A percentile compares a stretch with the other conserved stretches of the same genome.
phyloP scores from a whole-genome alignment of 1,284 basidiomycete genomes.

The Puccinia triticina region DNA sequence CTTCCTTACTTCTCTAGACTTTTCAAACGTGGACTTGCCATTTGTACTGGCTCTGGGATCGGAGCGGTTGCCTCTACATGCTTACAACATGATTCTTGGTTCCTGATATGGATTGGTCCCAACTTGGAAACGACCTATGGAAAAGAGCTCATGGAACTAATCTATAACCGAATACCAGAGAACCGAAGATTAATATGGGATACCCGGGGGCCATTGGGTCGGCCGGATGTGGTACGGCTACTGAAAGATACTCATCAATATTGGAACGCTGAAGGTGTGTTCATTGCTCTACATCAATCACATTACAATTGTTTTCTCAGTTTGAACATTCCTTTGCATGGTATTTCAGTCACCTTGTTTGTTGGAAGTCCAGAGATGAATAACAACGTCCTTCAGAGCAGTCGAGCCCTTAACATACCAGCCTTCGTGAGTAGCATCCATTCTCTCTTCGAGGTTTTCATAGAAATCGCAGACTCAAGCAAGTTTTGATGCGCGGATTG shows the following conservation, averaged over 20 bases:
- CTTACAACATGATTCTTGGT: constrained; percentile 72
- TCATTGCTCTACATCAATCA: not conserved
- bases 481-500: too few relatives aligned
- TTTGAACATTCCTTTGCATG: too few relatives aligned
- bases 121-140: constrained; percentile 70
- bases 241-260: constrained; percentile 69
- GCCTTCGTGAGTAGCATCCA: constrained; percentile 34
- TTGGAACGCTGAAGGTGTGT: constrained; percentile 71
- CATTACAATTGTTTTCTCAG: too few relatives aligned
- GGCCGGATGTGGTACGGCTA: constrained; percentile 75
- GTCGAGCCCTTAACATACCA: constrained; percentile 27
- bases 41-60: constrained; percentile 76
- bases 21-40: constrained; percentile 73
- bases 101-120: constrained; percentile 69
- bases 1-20: constrained; percentile 75
- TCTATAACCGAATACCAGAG: constrained; percentile 69
- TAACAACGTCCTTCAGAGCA: constrained; percentile 11
- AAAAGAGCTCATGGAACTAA: constrained; percentile 71
- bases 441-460: not conserved
- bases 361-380: constrained; percentile 44
- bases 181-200: constrained; percentile 74
- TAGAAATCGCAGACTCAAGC: not conserved
- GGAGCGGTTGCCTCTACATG: constrained; percentile 75
- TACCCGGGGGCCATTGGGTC: constrained; percentile 69
- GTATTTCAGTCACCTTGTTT: constrained; percentile 33